A percentile compares a stretch with the other conserved stretches of the same genome.
Conservation (phyloP, 441 rosid genomes). For the Jatropha podagrica region DNA sequence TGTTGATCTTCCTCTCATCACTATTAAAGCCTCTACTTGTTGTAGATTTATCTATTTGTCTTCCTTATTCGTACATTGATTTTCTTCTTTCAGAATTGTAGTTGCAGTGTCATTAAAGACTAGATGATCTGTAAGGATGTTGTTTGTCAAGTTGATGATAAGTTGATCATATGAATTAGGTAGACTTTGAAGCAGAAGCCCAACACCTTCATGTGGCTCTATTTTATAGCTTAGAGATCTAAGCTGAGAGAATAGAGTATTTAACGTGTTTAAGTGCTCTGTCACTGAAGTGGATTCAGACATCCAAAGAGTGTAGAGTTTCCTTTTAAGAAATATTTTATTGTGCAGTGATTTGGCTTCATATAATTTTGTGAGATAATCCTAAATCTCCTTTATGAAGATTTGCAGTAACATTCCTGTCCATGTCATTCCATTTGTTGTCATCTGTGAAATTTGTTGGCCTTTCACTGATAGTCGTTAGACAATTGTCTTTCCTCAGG, state of each 20-base stretch:
- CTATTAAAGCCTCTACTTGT: no score
- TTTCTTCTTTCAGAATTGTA: no score
- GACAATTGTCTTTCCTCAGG: background rate
- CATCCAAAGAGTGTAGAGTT: background rate
- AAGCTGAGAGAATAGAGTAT: constrained; percentile 6
- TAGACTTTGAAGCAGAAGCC: constrained; percentile 21
- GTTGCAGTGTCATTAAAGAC: no score
- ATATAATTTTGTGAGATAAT: background rate
- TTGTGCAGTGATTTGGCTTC: background rate
- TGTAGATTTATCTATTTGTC: no score
- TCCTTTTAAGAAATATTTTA: no score
- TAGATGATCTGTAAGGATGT: no score
- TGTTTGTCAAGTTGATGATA: background rate
- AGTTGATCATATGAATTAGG: constrained; percentile 1
- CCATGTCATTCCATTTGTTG: background rate
- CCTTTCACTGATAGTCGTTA: background rate
- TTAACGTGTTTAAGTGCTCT: background rate
- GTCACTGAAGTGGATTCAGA: background rate
- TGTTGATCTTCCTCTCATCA: no score
- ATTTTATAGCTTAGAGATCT: background rate
- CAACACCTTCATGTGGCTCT: background rate
- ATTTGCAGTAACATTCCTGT: no score
- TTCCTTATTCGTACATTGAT: no score
- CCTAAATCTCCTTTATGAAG: background rate
- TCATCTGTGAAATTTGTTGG: background rate